Base-by-base conservation (phyloP, 1,139 yeast genomes). In the Kodamaea derodonti region DNA sequence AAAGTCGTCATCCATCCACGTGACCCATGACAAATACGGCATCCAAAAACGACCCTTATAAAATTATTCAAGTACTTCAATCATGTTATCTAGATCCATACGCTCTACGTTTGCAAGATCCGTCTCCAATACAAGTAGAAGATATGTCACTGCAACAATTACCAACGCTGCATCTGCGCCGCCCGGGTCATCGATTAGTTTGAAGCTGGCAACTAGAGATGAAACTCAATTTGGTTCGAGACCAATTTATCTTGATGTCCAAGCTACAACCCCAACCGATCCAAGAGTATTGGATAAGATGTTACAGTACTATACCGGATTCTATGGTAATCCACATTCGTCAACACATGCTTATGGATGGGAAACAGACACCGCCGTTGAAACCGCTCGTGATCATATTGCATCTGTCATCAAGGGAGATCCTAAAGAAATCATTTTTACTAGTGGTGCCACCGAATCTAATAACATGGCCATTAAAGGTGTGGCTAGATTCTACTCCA, bases 281-380 rank as follows among this genome's bases (percentile, higher is more conserved):
- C 98, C 98, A 24, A 74, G 99, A 41, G 99, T 92, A 5, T 66
- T 94, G 49, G 99, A 92, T 58, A 84, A 79, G 49, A 92, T 94
- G 98, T 65, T 94, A 51, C 83, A 80, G 51, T 92, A 84, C 58
- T 88, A 81, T 61, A 90, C 97, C 3, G 97, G 97, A 11, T 72
- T 85, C 39, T 92, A 88, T 55, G 99, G 99, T 38, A 92, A 92
- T 59, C 98, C 98, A 11, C 99, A 92, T 60, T 87, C 97, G 4
- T 80, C 95, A 36, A 94, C 98, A 10, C 97, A 92, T 56, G 78
- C 95, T n/a, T 92, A 92, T 57, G 99, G 99, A 24, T 92, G 99
- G 99, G 99, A 92, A 64, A 85, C 98, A 4, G 97, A 90, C 40
- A 77, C 75, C 48, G 96, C 84, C 41, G 95, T 94, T 24, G 98